Evolutionary conservation across 179 eudicot genomes (phyloP).

Genomic region (Actinidia chinensis): DNA sequence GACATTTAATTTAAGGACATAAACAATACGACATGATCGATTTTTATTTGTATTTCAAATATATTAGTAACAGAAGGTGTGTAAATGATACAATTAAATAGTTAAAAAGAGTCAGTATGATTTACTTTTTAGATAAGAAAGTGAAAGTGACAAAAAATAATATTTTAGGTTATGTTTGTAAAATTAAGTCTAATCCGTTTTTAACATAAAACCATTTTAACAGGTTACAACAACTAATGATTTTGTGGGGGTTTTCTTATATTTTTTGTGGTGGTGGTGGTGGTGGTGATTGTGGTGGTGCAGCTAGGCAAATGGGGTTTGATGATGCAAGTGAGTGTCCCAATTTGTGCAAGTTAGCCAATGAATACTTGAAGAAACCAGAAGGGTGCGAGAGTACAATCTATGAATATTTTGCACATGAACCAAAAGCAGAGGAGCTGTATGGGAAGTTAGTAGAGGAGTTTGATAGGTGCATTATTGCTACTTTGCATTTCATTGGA

Average conservation of each 20-base stretch:
- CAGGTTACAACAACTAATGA: background rate
- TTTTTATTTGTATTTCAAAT: too few species aligned
- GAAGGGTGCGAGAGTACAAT: slow-evolving; percentile 53
- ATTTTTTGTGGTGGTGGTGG: too few species aligned
- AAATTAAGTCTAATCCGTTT: too few species aligned
- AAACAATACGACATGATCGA: too few species aligned
- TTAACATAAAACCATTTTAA: too few species aligned
- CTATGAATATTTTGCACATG: slow-evolving; percentile 52
- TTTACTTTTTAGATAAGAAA: too few species aligned
- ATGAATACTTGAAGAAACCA: slow-evolving; percentile 58
- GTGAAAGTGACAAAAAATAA: too few species aligned
- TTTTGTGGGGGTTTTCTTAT: background rate
- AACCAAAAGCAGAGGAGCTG: slow-evolving; percentile 44
- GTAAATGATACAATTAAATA: too few species aligned
- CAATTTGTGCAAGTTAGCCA: slow-evolving; percentile 51
- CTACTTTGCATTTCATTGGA: slow-evolving; percentile 84
- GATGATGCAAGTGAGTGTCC: slow-evolving; percentile 70
- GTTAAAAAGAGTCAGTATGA: too few species aligned
- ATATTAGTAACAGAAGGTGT: too few species aligned
- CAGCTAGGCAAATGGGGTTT: slow-evolving; percentile 88
- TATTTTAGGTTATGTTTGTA: too few species aligned
- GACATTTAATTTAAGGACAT: too few species aligned
- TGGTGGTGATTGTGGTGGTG: background rate
- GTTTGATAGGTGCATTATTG: slow-evolving; percentile 72
- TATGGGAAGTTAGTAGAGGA: slow-evolving; percentile 75